phyloP scores from a whole-genome alignment of 2,329 filamentous ascomycete species.

The Diaporthe destruens region DNA sequence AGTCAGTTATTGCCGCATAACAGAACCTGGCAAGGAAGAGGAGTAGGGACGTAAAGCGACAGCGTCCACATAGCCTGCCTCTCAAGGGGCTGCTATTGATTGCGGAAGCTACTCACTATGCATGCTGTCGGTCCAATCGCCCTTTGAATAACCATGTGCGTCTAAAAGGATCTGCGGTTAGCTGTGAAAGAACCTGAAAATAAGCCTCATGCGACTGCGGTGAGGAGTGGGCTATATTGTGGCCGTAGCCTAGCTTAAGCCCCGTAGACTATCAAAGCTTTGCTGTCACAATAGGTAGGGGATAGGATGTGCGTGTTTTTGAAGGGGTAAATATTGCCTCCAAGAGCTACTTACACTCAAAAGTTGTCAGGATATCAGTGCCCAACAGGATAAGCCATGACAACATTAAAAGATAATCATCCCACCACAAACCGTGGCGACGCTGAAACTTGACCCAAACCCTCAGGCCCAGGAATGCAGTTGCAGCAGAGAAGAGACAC shows the following conservation, averaged over 20 bases:
- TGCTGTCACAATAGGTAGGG: too few relatives aligned
- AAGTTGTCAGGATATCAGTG: slow-evolving; percentile 60
- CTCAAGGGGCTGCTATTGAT: background rate
- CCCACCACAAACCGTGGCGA: slow-evolving; percentile 49
- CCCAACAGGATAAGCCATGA: slow-evolving; percentile 56
- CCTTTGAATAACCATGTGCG: slow-evolving; percentile 60
- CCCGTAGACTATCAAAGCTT: too few relatives aligned
- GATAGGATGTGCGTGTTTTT: too few relatives aligned
- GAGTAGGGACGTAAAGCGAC: background rate
- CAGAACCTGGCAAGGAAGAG: background rate
- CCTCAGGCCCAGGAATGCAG: slow-evolving; percentile 49
- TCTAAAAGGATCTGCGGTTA: slow-evolving; percentile 39
- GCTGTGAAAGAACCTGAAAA: too few relatives aligned
- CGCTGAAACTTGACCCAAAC: slow-evolving; percentile 53
- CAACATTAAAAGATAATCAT: slow-evolving; percentile 54
- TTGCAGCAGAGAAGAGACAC: slow-evolving; percentile 50
- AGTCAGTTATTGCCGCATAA: background rate
- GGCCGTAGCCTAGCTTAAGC: too few relatives aligned
- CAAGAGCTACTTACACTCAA: slow-evolving; percentile 50
- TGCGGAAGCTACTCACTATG: slow-evolving; percentile 49
- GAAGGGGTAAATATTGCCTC: too few relatives aligned
- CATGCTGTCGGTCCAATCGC: slow-evolving; percentile 65
- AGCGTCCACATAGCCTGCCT: background rate
- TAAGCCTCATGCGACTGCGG: too few relatives aligned
- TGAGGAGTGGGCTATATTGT: too few relatives aligned